Evolutionary conservation across 371 early-diverging fungal species (phyloP).

Genomic region (Mucor mucedo): DNA sequence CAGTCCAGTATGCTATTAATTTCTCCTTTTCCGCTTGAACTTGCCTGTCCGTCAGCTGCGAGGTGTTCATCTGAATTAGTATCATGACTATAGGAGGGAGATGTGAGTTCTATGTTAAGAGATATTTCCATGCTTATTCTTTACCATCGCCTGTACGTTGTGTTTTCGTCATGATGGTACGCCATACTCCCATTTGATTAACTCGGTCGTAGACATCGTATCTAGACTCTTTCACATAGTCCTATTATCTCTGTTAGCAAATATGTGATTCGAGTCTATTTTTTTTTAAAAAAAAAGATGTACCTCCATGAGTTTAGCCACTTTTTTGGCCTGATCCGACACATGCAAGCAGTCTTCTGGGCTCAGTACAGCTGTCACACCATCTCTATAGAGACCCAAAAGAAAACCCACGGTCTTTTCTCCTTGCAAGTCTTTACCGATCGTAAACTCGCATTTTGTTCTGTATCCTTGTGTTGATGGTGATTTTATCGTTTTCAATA

Average conservation of each 20-base stretch:
- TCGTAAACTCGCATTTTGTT: constrained; percentile 83
- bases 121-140: neutral
- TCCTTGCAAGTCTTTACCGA: constrained; percentile 68
- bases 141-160: constrained; percentile 51
- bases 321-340: constrained; percentile 53
- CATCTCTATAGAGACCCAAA: constrained; percentile 69
- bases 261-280: neutral
- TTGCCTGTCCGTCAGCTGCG: constrained; percentile 44
- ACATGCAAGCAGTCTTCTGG: constrained; percentile 61
- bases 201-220: constrained; percentile 66
- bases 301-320: constrained; percentile 59
- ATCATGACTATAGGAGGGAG: constrained; percentile 54
- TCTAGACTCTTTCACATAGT: constrained; percentile 51
- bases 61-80: constrained; percentile 65
- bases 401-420: constrained; percentile 74
- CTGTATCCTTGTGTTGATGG: constrained; percentile 72
- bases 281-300: neutral
- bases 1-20: constrained; percentile 40
- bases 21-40: constrained; percentile 45
- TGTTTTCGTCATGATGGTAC: constrained; percentile 68
- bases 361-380: constrained; percentile 57
- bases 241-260: constrained; percentile 19
- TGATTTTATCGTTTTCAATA: constrained; percentile 62
- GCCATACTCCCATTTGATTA: constrained; percentile 71
- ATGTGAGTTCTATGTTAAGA: neutral